These are phyloP conservation scores for Penicillium cinerascens DNA, from an alignment of 495 filamentous ascomycete genomes.

Conservation along the genomic window DNA sequence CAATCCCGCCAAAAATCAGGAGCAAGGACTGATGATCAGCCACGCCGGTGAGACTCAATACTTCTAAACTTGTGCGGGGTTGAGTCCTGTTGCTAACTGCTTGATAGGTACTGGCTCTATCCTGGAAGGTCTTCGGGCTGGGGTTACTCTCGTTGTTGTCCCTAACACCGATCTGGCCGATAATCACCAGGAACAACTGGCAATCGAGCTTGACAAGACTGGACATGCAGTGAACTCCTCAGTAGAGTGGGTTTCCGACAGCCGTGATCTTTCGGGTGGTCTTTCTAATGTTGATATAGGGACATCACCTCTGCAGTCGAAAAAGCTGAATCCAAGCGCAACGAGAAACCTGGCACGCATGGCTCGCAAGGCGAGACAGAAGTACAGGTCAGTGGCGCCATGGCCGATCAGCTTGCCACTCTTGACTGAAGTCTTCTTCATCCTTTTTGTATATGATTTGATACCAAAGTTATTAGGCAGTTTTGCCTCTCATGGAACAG, in stretches of 20 bases:
- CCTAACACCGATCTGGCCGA: conserved; percentile 79
- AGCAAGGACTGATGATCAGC: conserved; percentile 63
- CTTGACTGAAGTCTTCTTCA: background rate
- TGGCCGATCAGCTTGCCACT: background rate
- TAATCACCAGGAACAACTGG: conserved; percentile 89
- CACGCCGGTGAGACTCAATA: conserved; percentile 67
- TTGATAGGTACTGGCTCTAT: conserved; percentile 80
- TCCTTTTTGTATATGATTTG: background rate
- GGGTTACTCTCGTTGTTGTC: conserved; percentile 74
- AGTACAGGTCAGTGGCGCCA: background rate
- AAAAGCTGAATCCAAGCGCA: conserved; percentile 4
- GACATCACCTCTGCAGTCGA: conserved; percentile 42
- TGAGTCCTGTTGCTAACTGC: background rate
- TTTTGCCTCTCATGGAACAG: background rate
- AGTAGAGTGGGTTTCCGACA: conserved; percentile 50
- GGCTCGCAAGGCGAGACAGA: background rate
- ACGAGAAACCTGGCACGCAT: background rate
- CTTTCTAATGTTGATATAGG: conserved; percentile 19
- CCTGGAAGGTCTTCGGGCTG: conserved; percentile 67
- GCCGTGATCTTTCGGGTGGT: background rate
- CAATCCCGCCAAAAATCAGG: conserved; percentile 1
- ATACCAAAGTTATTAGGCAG: background rate
- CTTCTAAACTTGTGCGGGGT: background rate
- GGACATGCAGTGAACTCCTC: conserved; percentile 67
- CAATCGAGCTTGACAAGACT: conserved; percentile 62